These are phyloP conservation scores for Trichosanthes truncata DNA, from an alignment of 306 rosid species.

Conservation along the genomic window DNA sequence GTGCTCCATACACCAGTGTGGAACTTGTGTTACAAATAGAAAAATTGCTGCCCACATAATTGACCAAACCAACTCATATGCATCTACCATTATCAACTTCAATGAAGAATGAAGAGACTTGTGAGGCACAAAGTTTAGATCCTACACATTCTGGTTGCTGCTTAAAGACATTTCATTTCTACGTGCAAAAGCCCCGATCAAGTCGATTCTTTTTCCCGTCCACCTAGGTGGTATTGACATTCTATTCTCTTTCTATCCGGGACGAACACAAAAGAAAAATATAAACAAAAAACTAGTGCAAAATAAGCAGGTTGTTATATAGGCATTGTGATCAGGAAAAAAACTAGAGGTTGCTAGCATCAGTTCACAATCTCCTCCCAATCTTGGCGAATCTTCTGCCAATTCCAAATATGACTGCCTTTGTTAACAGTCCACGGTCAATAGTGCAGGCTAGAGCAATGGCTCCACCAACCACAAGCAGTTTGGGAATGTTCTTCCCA, in stretches of 20 bases:
- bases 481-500: conserved; percentile 61
- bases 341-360: not conserved
- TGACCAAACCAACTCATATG: not conserved
- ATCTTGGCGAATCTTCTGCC: conserved; percentile 75
- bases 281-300: not conserved
- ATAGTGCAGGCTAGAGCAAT: conserved; percentile 78
- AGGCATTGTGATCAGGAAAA: not conserved
- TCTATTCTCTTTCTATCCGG: not conserved
- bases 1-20: not conserved
- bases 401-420: conserved; percentile 85
- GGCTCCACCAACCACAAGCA: conserved; percentile 76
- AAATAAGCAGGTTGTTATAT: not conserved
- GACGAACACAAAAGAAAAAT: not conserved
- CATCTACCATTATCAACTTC: not conserved
- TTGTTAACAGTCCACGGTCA: conserved; percentile 78
- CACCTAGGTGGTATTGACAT: not conserved
- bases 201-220: not conserved
- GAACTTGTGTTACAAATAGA: not conserved
- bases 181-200: not conserved
- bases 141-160: not conserved
- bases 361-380: conserved; percentile 56
- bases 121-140: not conserved
- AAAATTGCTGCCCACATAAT: not conserved
- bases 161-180: not conserved
- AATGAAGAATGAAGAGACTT: not conserved